Base-by-base conservation (phyloP, 139 green algal species). In the Chlamydomonas applanata region DNA sequence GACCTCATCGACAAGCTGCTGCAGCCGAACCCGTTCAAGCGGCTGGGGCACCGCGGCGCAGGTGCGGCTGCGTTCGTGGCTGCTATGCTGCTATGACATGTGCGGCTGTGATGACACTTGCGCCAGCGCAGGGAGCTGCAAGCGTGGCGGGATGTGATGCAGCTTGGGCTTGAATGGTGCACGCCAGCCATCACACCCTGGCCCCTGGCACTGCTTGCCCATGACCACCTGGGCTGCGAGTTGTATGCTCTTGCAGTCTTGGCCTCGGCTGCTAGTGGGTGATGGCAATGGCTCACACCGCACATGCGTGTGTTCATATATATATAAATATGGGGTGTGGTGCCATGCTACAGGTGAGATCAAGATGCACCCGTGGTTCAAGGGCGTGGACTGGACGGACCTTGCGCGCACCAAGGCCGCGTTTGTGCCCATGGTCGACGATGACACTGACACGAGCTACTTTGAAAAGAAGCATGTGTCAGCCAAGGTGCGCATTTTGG, bases 1-100 rank as follows among this genome's bases (percentile, higher is more conserved):
- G 92, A 98, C 85, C 81, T 98, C 1, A 89, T 98, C 25, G 83
- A 93, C 45, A 85, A 84, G 64, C 82, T 97, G 78, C 87, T 97
- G 59, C 40, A 75, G 46, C 63, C 82, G 29, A 83, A 97, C 73
- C 89, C 89, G 13, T 36, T 81, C 22, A 77, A 89, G 64, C 76
- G 92, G 0, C 82, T 97, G 32, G 93, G 93, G 0, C 80, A 88
- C 80, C 79, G 83, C 53, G 84, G 75, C 32, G 86, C 78, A 71
- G 74, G 62, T 68, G 36, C 14, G 60, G 60, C 4, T n/a, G n/a
- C 11, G 40, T 49, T 49, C 40, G 7, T 49, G 40, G 40, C 11
- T 49, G 40, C 40, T 49, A 11, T 49, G 40, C 40, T 11, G 11
- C 7, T 49, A 49, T 49, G 40, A n/a, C 40, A 49, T 49, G 40